Base-by-base conservation (phyloP, 2,329 filamentous ascomycete genomes). In the Clonostachys solani region DNA sequence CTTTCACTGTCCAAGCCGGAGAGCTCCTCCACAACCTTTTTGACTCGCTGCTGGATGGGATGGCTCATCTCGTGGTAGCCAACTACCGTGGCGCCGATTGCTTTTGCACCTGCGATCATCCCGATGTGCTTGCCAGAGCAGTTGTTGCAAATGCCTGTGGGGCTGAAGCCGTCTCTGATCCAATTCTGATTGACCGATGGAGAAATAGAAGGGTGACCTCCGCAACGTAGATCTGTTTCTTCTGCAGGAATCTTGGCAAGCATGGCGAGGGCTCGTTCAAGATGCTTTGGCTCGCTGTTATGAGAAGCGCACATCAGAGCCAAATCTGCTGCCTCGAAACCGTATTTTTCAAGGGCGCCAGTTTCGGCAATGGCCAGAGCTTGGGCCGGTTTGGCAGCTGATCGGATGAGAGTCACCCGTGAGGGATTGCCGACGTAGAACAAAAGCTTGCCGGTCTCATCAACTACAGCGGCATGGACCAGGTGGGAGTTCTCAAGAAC, bases 51-150 rank as follows among this genome's bases (percentile, higher is more conserved):
- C 48, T 76, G 73, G 17, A 74, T 59, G 1, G 67, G 66, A 48
- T 72, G 64, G 0, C 50, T 49, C 0, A 59, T 50, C 0, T 61
- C 48, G 42, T 74, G 68, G 49, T 74, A 74, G 38, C 54, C 56
- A 1, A 18, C 47, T 4, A 64, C 46, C 4, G 54, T 49, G 0
- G 56, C 64, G 1, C 62, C 66, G 1, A 76, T 44, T 0, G 65
- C 62, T 29, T 57, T 61, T 0, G 71, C 61, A 2, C 65, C 73
- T 1, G 66, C 71, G 18, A 75, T 53, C 71, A 76, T 75, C 1
- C 67, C 72, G 4, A 60, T 67, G 51, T 77, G 72, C 38, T 77
- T 77, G 2, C 72, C 73, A 0, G 72, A 75, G 50, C 72, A 77
- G 48, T 75, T 74, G 45, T 68, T 75, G 43, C 60, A 65, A 1